Conservation (phyloP, 2,329 filamentous ascomycete genomes). For the Exophiala alcalophila region DNA sequence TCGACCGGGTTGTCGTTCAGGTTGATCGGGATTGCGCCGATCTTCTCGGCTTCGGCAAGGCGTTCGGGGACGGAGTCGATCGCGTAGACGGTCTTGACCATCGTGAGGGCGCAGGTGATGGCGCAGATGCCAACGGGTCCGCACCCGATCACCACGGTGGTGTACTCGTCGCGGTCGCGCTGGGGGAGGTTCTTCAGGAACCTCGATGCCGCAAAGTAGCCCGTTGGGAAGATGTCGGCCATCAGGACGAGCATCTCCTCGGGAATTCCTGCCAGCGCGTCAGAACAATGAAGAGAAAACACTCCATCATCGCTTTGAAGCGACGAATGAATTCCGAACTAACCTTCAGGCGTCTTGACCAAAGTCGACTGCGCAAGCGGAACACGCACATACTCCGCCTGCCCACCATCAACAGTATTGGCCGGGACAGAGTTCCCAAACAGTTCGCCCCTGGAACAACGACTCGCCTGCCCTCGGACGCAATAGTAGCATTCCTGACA, state of each 20-base stretch:
- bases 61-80: conserved; percentile 62
- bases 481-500: conserved; percentile 56
- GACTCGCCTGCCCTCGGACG: conserved; percentile 50
- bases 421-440: conserved; percentile 49
- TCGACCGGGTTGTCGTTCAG: conserved; percentile 58
- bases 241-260: conserved; percentile 35
- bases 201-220: conserved; percentile 30
- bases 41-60: conserved; percentile 58
- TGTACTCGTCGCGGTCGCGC: conserved; percentile 28
- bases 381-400: conserved; percentile 56
- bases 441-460: conserved; percentile 51
- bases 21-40: conserved; percentile 60
- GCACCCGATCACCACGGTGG: conserved; percentile 63
- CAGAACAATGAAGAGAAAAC: neutral
- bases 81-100: conserved; percentile 60
- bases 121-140: conserved; percentile 66
- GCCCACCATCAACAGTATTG: conserved; percentile 53
- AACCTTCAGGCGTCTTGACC: conserved; percentile 41
- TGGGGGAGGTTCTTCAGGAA: conserved; percentile 30
- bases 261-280: conserved; percentile 31
- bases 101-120: conserved; percentile 62
- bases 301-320: neutral
- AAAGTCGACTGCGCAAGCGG: conserved; percentile 52
- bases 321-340: neutral
- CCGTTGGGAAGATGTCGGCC: conserved; percentile 33